Evolutionary conservation across 495 filamentous ascomycete species (phyloP), one percentile per base, ranked within the genome.

Genomic region (Daldinia loculata): DNA sequence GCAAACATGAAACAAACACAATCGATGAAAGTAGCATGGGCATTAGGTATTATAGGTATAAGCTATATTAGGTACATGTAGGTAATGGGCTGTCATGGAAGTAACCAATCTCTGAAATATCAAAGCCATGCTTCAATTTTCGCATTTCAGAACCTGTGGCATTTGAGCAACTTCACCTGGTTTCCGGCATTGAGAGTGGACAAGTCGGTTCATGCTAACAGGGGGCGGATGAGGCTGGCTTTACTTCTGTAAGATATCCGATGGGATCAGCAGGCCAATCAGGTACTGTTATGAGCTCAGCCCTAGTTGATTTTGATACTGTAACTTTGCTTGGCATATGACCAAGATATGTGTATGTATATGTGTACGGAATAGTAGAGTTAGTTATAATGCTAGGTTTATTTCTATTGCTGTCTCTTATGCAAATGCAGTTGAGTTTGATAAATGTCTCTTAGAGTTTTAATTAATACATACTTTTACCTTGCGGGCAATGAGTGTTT

Each of bases 271-370:
- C 59, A 34, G 30, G 45, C 72, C 71, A 76, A 75, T 75, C 50
- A 68, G 51, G 24, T 63, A 38, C 41, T 24, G 15, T 12, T n/a
- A 39, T n/a, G n/a, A 17, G 26, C 2, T 53, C 29, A 19, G 61
- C 71, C 74, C 74, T 55, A 43, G 74, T 65, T 63, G 12, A 30
- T 76, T 71, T 70, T 75, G 69, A 76, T 65, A 76, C 74, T 27
- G n/a, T 15, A 56, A 53, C 34, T 56, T 26, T 50, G 38, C 56
- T 63, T 57, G 26, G 67, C 60, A 22, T 50, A 61, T 38, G 63
- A 65, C 60, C 11, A 65, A 39, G 48, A 14, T 50, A 38, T 24
- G 50, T 52, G 12, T 4, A 11, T 52, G 12, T 4, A 11, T 27
- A 27, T 24, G 22, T 24, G 48, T 32, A 29, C 27, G 0, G 0